Base-by-base conservation (phyloP, 2,329 filamentous ascomycete species). In the Trichoderma sp. region DNA sequence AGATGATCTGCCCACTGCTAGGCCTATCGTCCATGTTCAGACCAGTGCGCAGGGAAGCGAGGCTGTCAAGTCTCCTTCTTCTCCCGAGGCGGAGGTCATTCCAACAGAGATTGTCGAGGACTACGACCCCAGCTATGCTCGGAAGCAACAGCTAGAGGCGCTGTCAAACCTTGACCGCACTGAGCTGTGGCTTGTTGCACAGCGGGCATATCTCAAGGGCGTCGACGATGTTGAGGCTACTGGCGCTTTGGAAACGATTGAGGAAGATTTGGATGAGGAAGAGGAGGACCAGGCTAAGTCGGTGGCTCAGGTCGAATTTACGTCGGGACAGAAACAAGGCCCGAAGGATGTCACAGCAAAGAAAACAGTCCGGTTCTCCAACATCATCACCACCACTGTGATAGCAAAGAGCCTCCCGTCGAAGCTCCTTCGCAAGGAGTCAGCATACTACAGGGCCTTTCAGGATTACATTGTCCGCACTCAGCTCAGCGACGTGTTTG, bases 391-490 rank as follows among this genome's bases (percentile, higher is more conserved):
- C 47, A 77, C 76, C 70, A 78, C 74, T 66, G 78, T 80, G 44
- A 75, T 81, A 48, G 82, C 83, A 26, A 81, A 81, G 70, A 77
- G 77, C 43, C 77, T 87, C 19, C 84, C 84, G 10, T 78, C 83
- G 63, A 79, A 83, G 77, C 77, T 88, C 34, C 65, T 76, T 26
- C 82, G 81, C 65, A 81, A 85, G 73, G 91, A 95, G 72, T 89
- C 90, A 3, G 90, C 93, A 5, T 97, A 97, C 77, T 94, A 93
- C 79, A 89, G 91, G 67, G 92, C 92, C 10, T 97, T 97, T 75
- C 88, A 92, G 70, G 88, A 90, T 73, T 85, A 91, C 69, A 80
- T 88, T 52, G 84, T 90, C 66, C 85, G 86, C 39, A 87, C 86
- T 15, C 87, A 86, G 64, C 81, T 83, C 61, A 80, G 83, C 19